Conservation (phyloP, 75 land plant genomes). For the Selaginella tamariscina region DNA sequence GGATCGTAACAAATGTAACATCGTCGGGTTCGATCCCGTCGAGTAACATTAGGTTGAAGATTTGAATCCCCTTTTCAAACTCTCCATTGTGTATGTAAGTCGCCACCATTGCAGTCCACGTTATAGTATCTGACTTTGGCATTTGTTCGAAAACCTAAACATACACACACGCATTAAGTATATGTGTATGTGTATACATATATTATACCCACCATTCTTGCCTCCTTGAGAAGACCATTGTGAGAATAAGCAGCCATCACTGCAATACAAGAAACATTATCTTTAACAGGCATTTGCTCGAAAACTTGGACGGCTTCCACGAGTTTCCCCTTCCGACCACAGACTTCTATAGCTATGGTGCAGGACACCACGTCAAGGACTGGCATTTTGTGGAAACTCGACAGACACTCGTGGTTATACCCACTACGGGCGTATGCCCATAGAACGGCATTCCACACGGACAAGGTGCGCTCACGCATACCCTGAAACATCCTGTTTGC, state of each 20-base stretch:
- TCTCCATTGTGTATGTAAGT: neutral
- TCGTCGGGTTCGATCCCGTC: neutral
- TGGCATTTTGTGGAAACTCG: neutral
- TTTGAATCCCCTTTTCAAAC: neutral
- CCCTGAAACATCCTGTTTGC: neutral
- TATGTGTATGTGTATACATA: too few relatives aligned
- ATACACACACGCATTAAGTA: too few relatives aligned
- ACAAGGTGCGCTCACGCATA: neutral
- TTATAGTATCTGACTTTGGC: neutral
- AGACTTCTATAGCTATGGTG: neutral
- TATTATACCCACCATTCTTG: neutral
- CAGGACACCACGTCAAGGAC: neutral
- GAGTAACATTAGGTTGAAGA: neutral
- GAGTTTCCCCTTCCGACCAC: neutral
- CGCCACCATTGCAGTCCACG: neutral
- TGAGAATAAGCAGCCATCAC: neutral
- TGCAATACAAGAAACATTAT: neutral
- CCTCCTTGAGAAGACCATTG: neutral
- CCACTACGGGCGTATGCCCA: neutral
- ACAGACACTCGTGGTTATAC: neutral
- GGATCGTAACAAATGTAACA: conserved; percentile 4
- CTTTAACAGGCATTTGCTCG: neutral
- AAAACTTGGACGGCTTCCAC: neutral
- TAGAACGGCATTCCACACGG: neutral
- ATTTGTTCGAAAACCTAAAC: neutral